Evolutionary conservation across 495 filamentous ascomycete species (phyloP), one percentile per base, ranked within the genome.

Genomic region (Tuber calosporum): DNA sequence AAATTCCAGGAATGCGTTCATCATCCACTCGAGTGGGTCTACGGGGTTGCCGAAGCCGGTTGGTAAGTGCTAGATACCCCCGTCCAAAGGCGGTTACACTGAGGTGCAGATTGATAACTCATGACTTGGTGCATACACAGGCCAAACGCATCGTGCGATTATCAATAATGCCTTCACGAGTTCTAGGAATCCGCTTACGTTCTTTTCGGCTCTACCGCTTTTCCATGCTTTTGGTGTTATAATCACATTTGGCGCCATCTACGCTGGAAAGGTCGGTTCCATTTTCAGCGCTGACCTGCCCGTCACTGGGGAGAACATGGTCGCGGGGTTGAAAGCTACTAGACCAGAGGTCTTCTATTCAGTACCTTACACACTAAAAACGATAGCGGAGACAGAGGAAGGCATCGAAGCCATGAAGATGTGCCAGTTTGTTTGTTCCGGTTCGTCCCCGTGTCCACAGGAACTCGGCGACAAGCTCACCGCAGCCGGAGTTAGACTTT

Each of bases 11-110:
- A 77, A 69, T 76, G 82, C 79, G 8, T 73, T 87, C 53, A 88
- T 89, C 20, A 81, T 86, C 66, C 88, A 89, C 77, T 88, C 86
- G 0, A 88, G 87, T 0, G 88, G 88, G 3, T 88, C 87, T 0
- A 90, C 87, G 1, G 87, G 88, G 0, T 83, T 84, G 15, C 88
- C 87, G 0, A 89, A 90, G 73, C 86, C 87, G 1, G 74, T 87
- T 0, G 82, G 30, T 67, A 34, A 43, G 67, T 69, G 13, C 9
- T 19, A 38, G 15, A n/a, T 38, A 15, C 48, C n/a, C 34, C 4
- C 2, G 30, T 3, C 34, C 34, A 26, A 30, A n/a, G n/a, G 48
- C n/a, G n/a, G n/a, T 58, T 30, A 30, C 26, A 36, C 5, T 38
- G 45, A 53, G 26, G 9, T n/a, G 48, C 11, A n/a, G n/a, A 30